Conservation (phyloP, 2,329 filamentous ascomycete genomes). For the Microcyclospora tardicrescens region DNA sequence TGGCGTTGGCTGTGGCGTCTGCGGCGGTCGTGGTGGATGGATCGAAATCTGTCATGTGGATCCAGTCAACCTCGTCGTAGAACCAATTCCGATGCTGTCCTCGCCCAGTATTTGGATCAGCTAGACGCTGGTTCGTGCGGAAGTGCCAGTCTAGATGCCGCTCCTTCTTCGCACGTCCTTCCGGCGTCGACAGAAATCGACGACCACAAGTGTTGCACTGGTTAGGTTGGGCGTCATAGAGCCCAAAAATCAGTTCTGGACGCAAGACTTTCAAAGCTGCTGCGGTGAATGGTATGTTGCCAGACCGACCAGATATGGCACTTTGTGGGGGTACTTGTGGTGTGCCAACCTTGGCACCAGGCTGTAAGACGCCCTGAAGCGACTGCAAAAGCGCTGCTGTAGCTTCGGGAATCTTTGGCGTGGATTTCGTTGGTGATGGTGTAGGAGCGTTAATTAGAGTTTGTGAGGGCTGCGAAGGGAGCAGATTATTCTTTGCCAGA, state of each 20-base stretch:
- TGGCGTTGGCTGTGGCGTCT: slow-evolving; percentile 26
- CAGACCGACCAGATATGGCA: slow-evolving; percentile 1
- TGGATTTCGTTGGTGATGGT: slow-evolving; percentile 6
- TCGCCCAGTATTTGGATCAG: slow-evolving; percentile 63
- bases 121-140: slow-evolving; percentile 76
- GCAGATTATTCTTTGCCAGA: slow-evolving; percentile 18
- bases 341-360: slow-evolving; percentile 10
- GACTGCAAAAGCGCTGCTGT: slow-evolving; percentile 15
- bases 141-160: slow-evolving; percentile 98
- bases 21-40: slow-evolving; percentile 38
- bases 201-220: slow-evolving; percentile 86
- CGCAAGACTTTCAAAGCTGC: slow-evolving; percentile 39
- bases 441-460: not conserved
- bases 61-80: slow-evolving; percentile 86
- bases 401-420: slow-evolving; percentile 4
- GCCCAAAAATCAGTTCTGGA: slow-evolving; percentile 55
- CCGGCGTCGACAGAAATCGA: slow-evolving; percentile 64
- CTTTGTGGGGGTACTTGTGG: slow-evolving; percentile 7
- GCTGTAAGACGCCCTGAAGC: slow-evolving; percentile 14
- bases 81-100: slow-evolving; percentile 93
- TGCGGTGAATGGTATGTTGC: slow-evolving; percentile 16
- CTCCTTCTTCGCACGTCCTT: slow-evolving; percentile 74
- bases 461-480: not conserved
- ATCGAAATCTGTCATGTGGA: slow-evolving; percentile 67
- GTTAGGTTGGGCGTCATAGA: slow-evolving; percentile 73